A percentile compares a stretch with the other conserved stretches of the same genome.
These are phyloP conservation scores for Strobilomyces dryophilus DNA, from an alignment of 768 basidiomycete species.

Conservation along the genomic window DNA sequence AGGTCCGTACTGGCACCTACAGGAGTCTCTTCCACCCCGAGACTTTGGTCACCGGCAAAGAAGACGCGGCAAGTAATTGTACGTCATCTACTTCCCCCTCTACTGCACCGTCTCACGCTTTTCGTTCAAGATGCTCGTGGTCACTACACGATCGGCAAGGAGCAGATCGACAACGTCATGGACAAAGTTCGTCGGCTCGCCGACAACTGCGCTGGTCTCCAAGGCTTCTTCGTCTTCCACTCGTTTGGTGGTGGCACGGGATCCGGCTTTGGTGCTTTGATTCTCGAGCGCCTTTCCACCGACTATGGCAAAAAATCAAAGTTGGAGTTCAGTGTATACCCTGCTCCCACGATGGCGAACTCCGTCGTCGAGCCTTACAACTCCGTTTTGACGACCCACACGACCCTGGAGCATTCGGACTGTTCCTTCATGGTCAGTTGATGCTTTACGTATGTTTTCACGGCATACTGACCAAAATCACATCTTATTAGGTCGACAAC, in stretches of 20 bases:
- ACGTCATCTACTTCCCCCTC: slow-evolving; percentile 19
- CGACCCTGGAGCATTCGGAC: slow-evolving; percentile 97
- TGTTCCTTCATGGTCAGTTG: slow-evolving; percentile 93
- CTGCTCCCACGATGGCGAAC: slow-evolving; percentile 87
- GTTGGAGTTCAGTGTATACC: slow-evolving; percentile 97
- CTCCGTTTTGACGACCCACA: slow-evolving; percentile 94
- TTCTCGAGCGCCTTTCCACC: slow-evolving; percentile 91
- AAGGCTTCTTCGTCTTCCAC: slow-evolving; percentile 99
- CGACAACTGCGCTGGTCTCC: slow-evolving; percentile 94
- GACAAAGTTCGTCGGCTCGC: slow-evolving; percentile 93
- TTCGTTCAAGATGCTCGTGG: slow-evolving; percentile 79
- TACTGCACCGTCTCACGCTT: slow-evolving; percentile 1
- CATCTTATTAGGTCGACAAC: slow-evolving; percentile 60
- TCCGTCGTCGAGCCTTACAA: slow-evolving; percentile 99
- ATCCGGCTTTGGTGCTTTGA: slow-evolving; percentile 94
- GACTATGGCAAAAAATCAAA: slow-evolving; percentile 99
- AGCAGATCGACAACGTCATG: slow-evolving; percentile 93
- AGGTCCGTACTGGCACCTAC: slow-evolving; percentile 94
- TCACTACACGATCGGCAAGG: slow-evolving; percentile 98
- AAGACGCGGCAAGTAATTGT: slow-evolving; percentile 99
- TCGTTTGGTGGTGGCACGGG: slow-evolving; percentile 99
- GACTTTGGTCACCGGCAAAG: slow-evolving; percentile 97
- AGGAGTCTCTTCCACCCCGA: slow-evolving; percentile 98
- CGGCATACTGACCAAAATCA: not conserved
- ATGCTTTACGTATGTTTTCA: slow-evolving; percentile 5